These are phyloP conservation scores for Paecilomyces variotii DNA, from an alignment of 2,329 filamentous ascomycete genomes.

Conservation along the genomic window DNA sequence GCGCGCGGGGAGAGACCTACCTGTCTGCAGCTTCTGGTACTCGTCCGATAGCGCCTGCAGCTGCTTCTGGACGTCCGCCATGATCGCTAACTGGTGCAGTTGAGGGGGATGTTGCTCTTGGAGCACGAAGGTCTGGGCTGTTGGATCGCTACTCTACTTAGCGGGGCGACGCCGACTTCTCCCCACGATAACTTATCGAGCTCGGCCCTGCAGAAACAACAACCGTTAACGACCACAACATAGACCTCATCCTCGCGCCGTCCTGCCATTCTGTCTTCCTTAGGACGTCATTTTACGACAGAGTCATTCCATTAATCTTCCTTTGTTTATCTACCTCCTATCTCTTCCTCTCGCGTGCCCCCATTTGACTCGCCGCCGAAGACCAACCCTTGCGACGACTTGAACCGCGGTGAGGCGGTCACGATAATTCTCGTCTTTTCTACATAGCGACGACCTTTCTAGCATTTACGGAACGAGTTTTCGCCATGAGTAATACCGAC, in stretches of 20 bases:
- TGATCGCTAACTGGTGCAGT: conserved; percentile 27
- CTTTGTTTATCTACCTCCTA: background rate
- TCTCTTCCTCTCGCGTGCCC: background rate
- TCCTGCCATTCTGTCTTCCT: background rate
- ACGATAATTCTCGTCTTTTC: background rate
- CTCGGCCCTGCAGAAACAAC: background rate
- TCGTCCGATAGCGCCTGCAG: conserved; percentile 80
- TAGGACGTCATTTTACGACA: background rate
- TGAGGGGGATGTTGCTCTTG: background rate
- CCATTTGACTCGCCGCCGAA: background rate
- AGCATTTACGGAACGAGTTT: background rate
- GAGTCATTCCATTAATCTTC: background rate
- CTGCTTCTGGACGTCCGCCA: conserved; percentile 67
- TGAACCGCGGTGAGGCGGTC: background rate
- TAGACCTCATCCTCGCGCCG: background rate
- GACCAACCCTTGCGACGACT: conserved; percentile 1
- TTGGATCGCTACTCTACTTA: conserved; percentile 1
- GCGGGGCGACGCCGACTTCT: conserved; percentile 4
- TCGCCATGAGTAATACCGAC: conserved; percentile 85
- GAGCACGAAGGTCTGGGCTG: background rate
- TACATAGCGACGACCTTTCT: conserved; percentile 4
- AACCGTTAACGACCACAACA: conserved; percentile 2
- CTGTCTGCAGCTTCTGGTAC: conserved; percentile 78
- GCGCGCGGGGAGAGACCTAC: conserved; percentile 36
- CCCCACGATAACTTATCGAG: background rate